A percentile compares a stretch with the other conserved stretches of the same genome.
These are phyloP conservation scores for Jamesozyma piceae DNA, from an alignment of 805 yeast species.

Conservation along the genomic window DNA sequence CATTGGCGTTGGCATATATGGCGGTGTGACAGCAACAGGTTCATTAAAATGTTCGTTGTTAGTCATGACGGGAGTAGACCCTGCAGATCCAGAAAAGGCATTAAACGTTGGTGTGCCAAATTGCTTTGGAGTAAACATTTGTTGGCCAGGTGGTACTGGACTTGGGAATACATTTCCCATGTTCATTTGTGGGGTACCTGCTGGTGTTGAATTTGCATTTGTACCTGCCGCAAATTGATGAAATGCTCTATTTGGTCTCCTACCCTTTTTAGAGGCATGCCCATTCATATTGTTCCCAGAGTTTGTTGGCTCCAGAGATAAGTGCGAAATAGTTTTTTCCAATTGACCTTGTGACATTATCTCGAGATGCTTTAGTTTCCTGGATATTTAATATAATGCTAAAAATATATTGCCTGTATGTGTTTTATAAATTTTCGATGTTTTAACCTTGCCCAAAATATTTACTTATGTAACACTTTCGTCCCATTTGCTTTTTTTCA, in stretches of 20 bases:
- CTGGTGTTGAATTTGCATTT: slow-evolving; percentile 2
- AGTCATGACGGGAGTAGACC: slow-evolving; percentile 6
- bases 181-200: slow-evolving; percentile 7
- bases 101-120: slow-evolving; percentile 7
- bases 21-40: not conserved
- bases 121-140: slow-evolving; percentile 9
- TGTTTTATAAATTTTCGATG: no score
- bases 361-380: not conserved
- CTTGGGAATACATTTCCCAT: not conserved
- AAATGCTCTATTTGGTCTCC: slow-evolving; percentile 27
- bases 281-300: slow-evolving; percentile 6
- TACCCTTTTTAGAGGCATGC: slow-evolving; percentile 12
- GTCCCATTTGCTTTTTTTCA: no score
- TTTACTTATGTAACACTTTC: no score
- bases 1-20: not conserved
- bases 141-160: slow-evolving; percentile 4
- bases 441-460: no score
- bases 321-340: slow-evolving; percentile 13
- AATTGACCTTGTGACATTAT: slow-evolving; percentile 13
- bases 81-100: slow-evolving; percentile 7
- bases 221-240: slow-evolving; percentile 13
- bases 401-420: no score
- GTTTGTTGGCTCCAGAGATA: slow-evolving; percentile 14
- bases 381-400: no score
- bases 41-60: slow-evolving; percentile 6